Conservation (phyloP, 1,284 basidiomycete species). For the Cutaneotrichosporon cavernicola region DNA sequence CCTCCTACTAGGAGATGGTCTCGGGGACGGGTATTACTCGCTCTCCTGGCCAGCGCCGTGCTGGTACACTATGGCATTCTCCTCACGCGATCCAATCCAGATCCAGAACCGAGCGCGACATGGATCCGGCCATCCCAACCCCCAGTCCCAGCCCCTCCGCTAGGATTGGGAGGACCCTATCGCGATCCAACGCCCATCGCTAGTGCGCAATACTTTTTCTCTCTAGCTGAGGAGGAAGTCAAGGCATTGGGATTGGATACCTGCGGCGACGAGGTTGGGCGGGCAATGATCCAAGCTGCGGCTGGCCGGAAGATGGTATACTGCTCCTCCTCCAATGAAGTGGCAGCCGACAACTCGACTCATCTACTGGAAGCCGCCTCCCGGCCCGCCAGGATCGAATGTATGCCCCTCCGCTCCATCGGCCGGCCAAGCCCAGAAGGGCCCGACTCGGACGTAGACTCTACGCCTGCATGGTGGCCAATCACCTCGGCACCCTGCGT, state of each 20-base stretch:
- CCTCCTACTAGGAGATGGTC: neutral
- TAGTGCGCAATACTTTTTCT: conserved; percentile 38
- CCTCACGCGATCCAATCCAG: neutral
- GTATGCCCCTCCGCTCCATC: conserved; percentile 33
- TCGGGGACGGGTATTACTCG: neutral
- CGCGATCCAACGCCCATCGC: conserved; percentile 37
- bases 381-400: conserved; percentile 12
- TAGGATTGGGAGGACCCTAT: neutral
- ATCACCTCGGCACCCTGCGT: conserved; percentile 44
- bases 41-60: neutral
- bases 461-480: conserved; percentile 43
- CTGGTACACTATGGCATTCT: conserved; percentile 5
- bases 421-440: conserved; percentile 11
- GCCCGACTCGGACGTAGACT: neutral
- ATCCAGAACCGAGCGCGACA: neutral
- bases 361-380: neutral
- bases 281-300: conserved; percentile 29
- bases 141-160: neutral
- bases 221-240: conserved; percentile 44
- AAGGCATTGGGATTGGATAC: conserved; percentile 35
- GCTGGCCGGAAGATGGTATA: conserved; percentile 16
- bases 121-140: neutral
- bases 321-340: conserved; percentile 15
- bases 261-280: conserved; percentile 38
- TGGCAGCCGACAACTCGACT: no score